phyloP scores from a whole-genome alignment of 352 stramenopile species.

The Thalassiosira mediterranea region DNA sequence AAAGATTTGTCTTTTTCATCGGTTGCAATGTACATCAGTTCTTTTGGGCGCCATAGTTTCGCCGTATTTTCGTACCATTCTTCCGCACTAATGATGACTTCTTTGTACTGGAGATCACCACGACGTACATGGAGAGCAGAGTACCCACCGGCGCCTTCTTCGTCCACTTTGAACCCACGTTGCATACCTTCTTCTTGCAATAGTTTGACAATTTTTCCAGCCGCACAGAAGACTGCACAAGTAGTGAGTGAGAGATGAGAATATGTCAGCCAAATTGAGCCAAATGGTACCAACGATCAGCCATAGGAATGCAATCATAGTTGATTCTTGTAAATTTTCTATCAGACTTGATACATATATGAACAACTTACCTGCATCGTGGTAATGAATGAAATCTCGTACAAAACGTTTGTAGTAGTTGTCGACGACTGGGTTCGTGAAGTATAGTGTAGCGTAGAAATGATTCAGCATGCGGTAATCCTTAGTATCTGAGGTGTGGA shows the following conservation, averaged over 20 bases:
- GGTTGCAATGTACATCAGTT: slow-evolving; percentile 85
- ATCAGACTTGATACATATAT: too few relatives aligned
- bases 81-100: slow-evolving; percentile 78
- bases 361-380: slow-evolving; percentile 68
- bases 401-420: slow-evolving; percentile 64
- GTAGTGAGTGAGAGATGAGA: too few relatives aligned
- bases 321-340: too few relatives aligned
- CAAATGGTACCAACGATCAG: too few relatives aligned
- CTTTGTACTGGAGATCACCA: slow-evolving; percentile 85
- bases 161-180: slow-evolving; percentile 54
- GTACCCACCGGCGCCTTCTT: slow-evolving; percentile 50
- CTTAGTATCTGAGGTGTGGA: slow-evolving; percentile 54
- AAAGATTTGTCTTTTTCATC: slow-evolving; percentile 84
- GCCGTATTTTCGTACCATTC: slow-evolving; percentile 80
- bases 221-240: too few relatives aligned
- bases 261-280: too few relatives aligned
- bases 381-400: slow-evolving; percentile 67
- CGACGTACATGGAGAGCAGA: slow-evolving; percentile 82
- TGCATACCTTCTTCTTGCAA: slow-evolving; percentile 49
- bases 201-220: slow-evolving; percentile 54
- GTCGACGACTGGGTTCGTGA: slow-evolving; percentile 53
- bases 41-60: slow-evolving; percentile 64
- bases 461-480: slow-evolving; percentile 68
- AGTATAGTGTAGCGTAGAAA: slow-evolving; percentile 71
- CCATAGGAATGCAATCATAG: too few relatives aligned